Evolutionary conservation across 495 filamentous ascomycete genomes (phyloP).

Genomic region (Neurospora hispaniola): DNA sequence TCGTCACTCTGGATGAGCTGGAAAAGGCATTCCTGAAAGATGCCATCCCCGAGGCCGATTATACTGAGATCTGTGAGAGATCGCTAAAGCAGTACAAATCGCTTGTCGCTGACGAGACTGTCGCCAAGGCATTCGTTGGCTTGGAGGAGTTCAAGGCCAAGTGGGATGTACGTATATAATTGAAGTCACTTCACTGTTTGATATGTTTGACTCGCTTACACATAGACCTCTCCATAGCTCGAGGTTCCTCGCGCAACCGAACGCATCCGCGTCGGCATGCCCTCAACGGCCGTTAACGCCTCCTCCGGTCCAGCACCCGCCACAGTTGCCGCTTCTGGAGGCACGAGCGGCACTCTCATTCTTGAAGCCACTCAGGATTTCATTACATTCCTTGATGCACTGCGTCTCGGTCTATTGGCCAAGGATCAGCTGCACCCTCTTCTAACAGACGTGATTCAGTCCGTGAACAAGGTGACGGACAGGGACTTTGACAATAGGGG

Average conservation of each 20-base stretch:
- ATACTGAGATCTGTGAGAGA: slow-evolving; percentile 89
- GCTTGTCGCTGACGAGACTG: slow-evolving; percentile 76
- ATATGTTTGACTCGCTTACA: neutral
- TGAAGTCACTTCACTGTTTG: neutral
- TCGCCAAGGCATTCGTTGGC: slow-evolving; percentile 70
- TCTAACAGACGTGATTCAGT: slow-evolving; percentile 87
- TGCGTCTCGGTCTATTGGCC: slow-evolving; percentile 76
- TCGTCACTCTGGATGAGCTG: slow-evolving; percentile 86
- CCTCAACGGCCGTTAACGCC: slow-evolving; percentile 48
- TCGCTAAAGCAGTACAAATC: slow-evolving; percentile 96
- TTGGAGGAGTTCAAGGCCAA: slow-evolving; percentile 87
- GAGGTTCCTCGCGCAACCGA: slow-evolving; percentile 93
- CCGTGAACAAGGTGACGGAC: slow-evolving; percentile 91
- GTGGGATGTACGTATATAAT: slow-evolving; percentile 61
- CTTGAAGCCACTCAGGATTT: slow-evolving; percentile 90
- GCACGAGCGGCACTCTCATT: slow-evolving; percentile 63
- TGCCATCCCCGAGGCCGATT: slow-evolving; percentile 80
- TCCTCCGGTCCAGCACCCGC: slow-evolving; percentile 35
- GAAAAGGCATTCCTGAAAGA: slow-evolving; percentile 97
- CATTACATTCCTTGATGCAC: slow-evolving; percentile 92
- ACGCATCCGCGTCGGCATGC: slow-evolving; percentile 79
- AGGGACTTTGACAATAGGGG: slow-evolving; percentile 85
- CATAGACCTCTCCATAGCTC: slow-evolving; percentile 42
- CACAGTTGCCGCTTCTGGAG: slow-evolving; percentile 38
- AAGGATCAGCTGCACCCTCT: slow-evolving; percentile 95